A percentile compares a stretch with the other conserved stretches of the same genome.
These are phyloP conservation scores for Corymbia calophylla DNA, from an alignment of 441 rosid genomes.

Conservation along the genomic window DNA sequence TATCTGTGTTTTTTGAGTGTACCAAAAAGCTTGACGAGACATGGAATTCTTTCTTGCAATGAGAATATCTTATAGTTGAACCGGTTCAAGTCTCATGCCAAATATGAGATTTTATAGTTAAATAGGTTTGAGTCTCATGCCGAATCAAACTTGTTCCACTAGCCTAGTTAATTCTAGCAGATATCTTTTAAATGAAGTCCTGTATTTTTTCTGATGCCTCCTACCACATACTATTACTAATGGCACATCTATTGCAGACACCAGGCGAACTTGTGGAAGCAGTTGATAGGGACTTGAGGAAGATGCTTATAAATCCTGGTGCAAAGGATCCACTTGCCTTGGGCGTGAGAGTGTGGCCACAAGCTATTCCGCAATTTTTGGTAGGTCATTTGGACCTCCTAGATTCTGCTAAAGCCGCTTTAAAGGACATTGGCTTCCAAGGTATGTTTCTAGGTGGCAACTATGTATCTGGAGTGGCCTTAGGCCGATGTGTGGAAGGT, in stretches of 20 bases:
- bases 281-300: conserved; percentile 75
- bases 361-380: conserved; percentile 85
- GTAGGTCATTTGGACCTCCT: conserved; percentile 71
- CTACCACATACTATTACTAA: not conserved
- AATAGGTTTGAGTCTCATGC: not conserved
- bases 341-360: conserved; percentile 81
- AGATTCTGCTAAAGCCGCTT: conserved; percentile 49
- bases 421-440: conserved; percentile 37
- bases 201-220: not conserved
- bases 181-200: not conserved
- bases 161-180: not conserved
- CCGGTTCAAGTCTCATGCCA: not conserved
- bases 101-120: not conserved
- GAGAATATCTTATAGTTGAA: not conserved
- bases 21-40: not conserved
- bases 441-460: conserved; percentile 86
- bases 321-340: conserved; percentile 57
- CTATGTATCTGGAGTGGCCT: conserved; percentile 80
- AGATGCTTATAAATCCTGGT: conserved; percentile 72
- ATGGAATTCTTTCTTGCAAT: not conserved
- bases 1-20: not conserved
- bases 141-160: not conserved
- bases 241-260: conserved; percentile 24
- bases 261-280: conserved; percentile 67
- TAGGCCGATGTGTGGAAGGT: conserved; percentile 78